phyloP scores from a whole-genome alignment of 805 yeast genomes.

The Cyberlindnera veronae region DNA sequence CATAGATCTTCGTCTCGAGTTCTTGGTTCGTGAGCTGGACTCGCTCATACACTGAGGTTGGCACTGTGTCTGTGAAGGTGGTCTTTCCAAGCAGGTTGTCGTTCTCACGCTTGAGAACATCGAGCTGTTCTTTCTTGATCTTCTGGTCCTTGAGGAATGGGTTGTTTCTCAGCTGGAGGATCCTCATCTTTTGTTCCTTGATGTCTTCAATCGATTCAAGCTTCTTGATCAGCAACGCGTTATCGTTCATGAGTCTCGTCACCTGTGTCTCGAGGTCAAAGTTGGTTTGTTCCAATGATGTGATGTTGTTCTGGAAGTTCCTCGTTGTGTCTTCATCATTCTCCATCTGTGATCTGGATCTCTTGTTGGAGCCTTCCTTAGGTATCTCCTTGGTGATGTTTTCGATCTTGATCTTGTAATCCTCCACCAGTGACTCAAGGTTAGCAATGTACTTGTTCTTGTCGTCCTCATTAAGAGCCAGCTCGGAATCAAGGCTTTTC shows the following conservation, averaged over 20 bases:
- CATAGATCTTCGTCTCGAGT: conserved; percentile 44
- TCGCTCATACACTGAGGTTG: conserved; percentile 61
- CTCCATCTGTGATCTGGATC: conserved; percentile 24
- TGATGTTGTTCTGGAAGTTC: conserved; percentile 28
- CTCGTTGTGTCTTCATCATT: conserved; percentile 21
- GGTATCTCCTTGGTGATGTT: conserved; percentile 34
- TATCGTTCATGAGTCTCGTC: conserved; percentile 35
- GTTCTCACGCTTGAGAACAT: conserved; percentile 56
- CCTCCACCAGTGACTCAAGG: conserved; percentile 43
- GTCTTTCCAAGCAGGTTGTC: conserved; percentile 39
- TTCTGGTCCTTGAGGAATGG: conserved; percentile 62
- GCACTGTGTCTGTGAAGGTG: conserved; percentile 39
- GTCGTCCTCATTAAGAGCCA: conserved; percentile 21
- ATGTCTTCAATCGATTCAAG: conserved; percentile 32
- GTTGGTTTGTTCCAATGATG: conserved; percentile 39
- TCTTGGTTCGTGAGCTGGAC: conserved; percentile 49
- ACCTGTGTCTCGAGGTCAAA: conserved; percentile 35
- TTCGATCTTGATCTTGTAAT: conserved; percentile 49
- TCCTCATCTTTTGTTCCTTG: conserved; percentile 40
- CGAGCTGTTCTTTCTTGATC: conserved; percentile 50
- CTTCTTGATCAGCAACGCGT: conserved; percentile 36
- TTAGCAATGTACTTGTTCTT: conserved; percentile 20
- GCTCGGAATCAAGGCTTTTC: conserved; percentile 41
- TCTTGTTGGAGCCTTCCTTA: conserved; percentile 29
- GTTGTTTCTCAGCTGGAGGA: conserved; percentile 62